Evolutionary conservation across 768 basidiomycete species (phyloP).

Genomic region (Leccinum disarticulatum): DNA sequence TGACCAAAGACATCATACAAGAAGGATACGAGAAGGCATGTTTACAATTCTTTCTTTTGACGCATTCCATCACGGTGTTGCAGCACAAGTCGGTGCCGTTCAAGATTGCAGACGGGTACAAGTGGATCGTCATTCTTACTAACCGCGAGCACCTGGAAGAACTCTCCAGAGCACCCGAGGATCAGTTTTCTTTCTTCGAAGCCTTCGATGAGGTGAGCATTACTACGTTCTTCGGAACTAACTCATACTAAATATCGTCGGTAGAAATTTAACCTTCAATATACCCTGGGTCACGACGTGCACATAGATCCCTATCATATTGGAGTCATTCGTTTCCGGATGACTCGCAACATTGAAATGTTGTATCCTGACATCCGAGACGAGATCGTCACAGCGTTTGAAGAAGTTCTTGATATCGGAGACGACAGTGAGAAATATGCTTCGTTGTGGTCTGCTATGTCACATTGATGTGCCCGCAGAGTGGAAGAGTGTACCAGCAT

Average conservation of each 20-base stretch:
- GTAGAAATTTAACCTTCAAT: constrained; percentile 36
- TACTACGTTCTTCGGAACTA: background rate
- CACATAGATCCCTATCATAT: constrained; percentile 30
- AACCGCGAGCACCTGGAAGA: constrained; percentile 38
- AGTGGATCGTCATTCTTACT: constrained; percentile 41
- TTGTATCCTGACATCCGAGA: constrained; percentile 43
- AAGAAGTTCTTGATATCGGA: constrained; percentile 32
- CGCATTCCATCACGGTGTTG: background rate
- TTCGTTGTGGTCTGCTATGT: background rate
- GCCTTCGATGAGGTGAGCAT: constrained; percentile 35
- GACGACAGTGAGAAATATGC: constrained; percentile 7
- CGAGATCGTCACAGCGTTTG: constrained; percentile 43
- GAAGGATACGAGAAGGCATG: constrained; percentile 35
- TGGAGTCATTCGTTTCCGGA: constrained; percentile 23
- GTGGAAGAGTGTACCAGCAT: constrained; percentile 36
- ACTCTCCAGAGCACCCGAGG: constrained; percentile 35
- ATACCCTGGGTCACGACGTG: constrained; percentile 37
- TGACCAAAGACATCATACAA: constrained; percentile 25
- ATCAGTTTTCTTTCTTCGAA: constrained; percentile 35
- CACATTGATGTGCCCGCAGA: constrained; percentile 27
- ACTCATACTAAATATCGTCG: background rate
- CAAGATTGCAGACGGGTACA: background rate
- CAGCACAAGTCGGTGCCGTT: background rate
- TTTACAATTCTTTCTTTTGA: background rate
- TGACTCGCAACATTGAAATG: constrained; percentile 39